Evolutionary conservation across 257 asterid species (phyloP), one percentile per base, ranked within the genome.

Genomic region (Solanum tacnaense): DNA sequence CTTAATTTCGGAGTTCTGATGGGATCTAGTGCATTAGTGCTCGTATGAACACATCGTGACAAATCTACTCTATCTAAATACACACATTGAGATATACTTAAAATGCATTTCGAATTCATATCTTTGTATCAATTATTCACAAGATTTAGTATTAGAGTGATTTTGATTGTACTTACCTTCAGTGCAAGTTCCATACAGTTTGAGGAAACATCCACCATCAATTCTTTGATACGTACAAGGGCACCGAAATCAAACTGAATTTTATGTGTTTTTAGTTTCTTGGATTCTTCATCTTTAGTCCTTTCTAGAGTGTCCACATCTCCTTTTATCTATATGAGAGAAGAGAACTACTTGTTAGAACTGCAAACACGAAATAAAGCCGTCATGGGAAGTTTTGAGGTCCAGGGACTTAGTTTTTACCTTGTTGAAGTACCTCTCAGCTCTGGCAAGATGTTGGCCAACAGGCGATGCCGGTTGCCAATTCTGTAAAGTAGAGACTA

Each of bases 121-220:
- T 8, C 41, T 46, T 9, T 81, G 39, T 29, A 29, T 81, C 68
- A 7, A 13, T n/a, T 39, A 46, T 71, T 23, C 27, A 84, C n/a
- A 60, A 88, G 39, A 44, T 15, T 44, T 25, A 41, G 35, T 27
- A 46, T 44, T 27, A 3, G 41, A 46, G 70, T 81, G 85, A 29
- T 18, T 46, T 81, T 46, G 27, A 35, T 38, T 49, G 32, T 41
- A 89, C 92, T 84, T 85, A 94, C 99, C 99, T 96, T 94, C n/a
- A 96, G 94, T 29, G 97, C 96, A 70, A 90, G 87, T 90, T 96
- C 98, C 98, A 95, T 95, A 65, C 98, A 96, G 91, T 89, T 88
- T 15, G 99, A 95, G 81, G 99, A 96, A 84, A 95, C 92, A 89
- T 94, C 98, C 12, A 96, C 99, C 95, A 94, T 88, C 74, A 91